Base-by-base conservation (phyloP, 1,284 basidiomycete species). In the Austroboletus olivaceoglutinosus region DNA sequence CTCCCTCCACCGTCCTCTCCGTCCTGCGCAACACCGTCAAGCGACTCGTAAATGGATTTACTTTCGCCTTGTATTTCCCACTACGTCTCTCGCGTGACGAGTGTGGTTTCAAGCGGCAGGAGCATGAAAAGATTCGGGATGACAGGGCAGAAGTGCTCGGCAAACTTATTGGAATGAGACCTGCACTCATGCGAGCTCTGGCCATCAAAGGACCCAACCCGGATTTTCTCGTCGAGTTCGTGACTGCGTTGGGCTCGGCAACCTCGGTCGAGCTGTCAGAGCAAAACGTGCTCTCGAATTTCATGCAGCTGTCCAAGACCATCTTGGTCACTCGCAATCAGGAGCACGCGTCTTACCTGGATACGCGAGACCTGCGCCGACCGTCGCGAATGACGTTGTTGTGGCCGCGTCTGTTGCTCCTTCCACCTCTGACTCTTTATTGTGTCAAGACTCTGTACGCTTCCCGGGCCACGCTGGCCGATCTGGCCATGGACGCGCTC, bases 381-480 rank as follows among this genome's bases (percentile, higher is more conserved):
- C 89, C 89, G 0, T 81, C 83, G 1, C 72, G 76, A 15, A 60
- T 85, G 31, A 76, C 77, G 3, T 75, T 78, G 3, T 44, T 82
- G 33, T 91, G 89, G 88, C 89, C 89, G 0, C 78, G 75, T 41
- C 66, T 90, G 13, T 61, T 89, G 13, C 58, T 91, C 10, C 62
- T 86, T 11, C 88, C 89, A 0, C 85, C 86, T 2, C 59, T 88
- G 12, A 60, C 72, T 0, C 56, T 89, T 7, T 81, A 83, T 54
- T 67, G 67, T 18, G 63, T 76, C 48, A 75, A 74, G 22, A 67
- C 67, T 33, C 60, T 79, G 10, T 85, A 82, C 57, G 69, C 70
- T 13, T 81, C 80, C 5, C 74, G 80, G n/a, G 74, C 69, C 4
- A 75, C 75, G 11, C 53, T 89, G 34, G 47, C 68, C 21, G 77